Evolutionary conservation across 768 basidiomycete species (phyloP), one percentile per base, ranked within the genome.

Genomic region (Solioccasus polychromus): DNA sequence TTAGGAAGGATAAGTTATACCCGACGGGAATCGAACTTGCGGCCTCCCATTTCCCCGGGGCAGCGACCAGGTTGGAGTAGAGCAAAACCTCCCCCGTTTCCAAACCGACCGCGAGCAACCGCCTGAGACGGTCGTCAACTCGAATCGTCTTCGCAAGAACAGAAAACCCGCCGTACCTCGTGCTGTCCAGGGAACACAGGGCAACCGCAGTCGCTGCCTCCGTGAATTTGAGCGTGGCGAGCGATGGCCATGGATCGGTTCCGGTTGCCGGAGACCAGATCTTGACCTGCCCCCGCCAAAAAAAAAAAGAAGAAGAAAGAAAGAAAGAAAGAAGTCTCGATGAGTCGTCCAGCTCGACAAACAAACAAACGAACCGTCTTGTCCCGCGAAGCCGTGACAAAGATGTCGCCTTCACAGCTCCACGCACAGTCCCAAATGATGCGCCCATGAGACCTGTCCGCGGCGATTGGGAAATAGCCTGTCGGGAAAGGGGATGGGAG

Each of bases 391-490:
- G 90, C 94, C 3, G 96, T 98, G 10, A 83, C 93, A 59, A 99
- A 99, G 14, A 85, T 58, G 54, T 83, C 77, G 7, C 83, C 82
- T 53, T 90, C 84, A 1, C 68, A 59, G 2, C 87, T 75, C 92
- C 94, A 99, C 12, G 83, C 80, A 58, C 88, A 90, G 62, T 98
- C 96, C 92, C 96, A 94, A 28, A 99, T 87, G 58, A 99, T 96
- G 30, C 96, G 79, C 2, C 79, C 78, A 65, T 98, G 96, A 0
- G 90, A 83, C 67, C 90, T 95, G 46, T 92, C 82, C 14, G 79
- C 75, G 5, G 80, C 79, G 18, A 83, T 57, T 3, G 83, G 80
- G 8, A 71, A 51, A 61, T 82, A 93, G 1, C 78, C 90, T 79
- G 46, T 18, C 23, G 18, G 20, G 17, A 2, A 19, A n/a, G 7